Evolutionary conservation across 2,329 filamentous ascomycete species (phyloP).

Genomic region (Huntiella moniliformis): DNA sequence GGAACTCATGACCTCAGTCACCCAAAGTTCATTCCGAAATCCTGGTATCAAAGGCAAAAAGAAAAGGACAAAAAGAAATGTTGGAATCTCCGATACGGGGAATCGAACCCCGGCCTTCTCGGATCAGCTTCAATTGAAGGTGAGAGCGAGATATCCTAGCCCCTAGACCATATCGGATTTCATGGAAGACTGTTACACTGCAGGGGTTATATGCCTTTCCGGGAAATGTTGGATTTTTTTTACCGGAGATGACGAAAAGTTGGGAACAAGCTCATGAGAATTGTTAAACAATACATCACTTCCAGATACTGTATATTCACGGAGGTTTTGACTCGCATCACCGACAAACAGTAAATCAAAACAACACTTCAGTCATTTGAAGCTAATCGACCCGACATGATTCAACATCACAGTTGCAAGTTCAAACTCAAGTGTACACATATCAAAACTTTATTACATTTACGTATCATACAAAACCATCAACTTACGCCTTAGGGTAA

Average conservation of each 20-base stretch:
- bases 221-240: too few species aligned
- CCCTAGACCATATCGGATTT: conserved; percentile 12
- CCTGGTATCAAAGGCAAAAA: not conserved
- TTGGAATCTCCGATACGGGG: conserved; percentile 13
- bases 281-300: too few species aligned
- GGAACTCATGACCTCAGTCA: not conserved
- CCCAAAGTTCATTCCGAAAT: not conserved
- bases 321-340: too few species aligned
- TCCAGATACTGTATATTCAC: too few species aligned
- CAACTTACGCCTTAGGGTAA: conserved; percentile 30
- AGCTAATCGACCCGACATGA: too few species aligned
- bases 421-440: not conserved
- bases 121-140: conserved; percentile 3
- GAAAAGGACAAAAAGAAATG: conserved; percentile 5
- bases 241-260: too few species aligned
- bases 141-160: conserved; percentile 13
- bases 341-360: too few species aligned
- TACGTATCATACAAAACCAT: not conserved
- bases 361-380: too few species aligned
- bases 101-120: conserved; percentile 14
- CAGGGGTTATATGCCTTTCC: too few species aligned
- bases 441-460: not conserved
- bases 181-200: too few species aligned
- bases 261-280: too few species aligned
- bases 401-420: not conserved